A percentile compares a stretch with the other conserved stretches of the same genome.
phyloP scores from a whole-genome alignment of 768 basidiomycete genomes.

The Tylopilus plumbeoviolaceoides region DNA sequence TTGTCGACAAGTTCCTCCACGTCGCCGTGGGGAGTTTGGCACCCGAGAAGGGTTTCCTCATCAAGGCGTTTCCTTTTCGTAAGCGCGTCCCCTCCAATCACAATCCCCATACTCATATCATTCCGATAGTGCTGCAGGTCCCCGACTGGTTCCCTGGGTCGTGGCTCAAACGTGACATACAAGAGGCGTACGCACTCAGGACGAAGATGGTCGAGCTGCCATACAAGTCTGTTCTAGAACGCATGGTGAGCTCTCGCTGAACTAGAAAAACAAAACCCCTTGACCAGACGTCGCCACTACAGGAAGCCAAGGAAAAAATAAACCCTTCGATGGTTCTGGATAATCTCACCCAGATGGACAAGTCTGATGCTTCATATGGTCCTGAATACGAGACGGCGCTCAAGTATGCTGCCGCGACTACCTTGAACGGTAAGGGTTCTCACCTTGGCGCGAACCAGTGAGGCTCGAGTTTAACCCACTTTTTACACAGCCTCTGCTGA shows the following conservation, averaged over 20 bases:
- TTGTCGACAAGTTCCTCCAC: not conserved
- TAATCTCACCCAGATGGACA: not conserved
- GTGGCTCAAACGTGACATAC: not conserved
- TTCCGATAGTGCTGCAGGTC: not conserved
- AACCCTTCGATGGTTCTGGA: not conserved
- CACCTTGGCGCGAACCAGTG: not conserved
- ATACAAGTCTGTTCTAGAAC: not conserved
- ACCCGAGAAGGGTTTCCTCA: not conserved
- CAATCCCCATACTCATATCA: not conserved
- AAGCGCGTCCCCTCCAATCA: not conserved
- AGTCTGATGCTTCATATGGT: not conserved
- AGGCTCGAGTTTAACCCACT: not conserved
- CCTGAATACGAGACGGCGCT: not conserved
- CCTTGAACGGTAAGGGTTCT: not conserved
- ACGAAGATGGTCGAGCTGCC: not conserved
- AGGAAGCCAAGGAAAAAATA: not conserved
- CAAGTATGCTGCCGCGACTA: not conserved
- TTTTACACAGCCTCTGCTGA: not conserved
- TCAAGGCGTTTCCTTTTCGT: not conserved
- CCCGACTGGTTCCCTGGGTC: not conserved
- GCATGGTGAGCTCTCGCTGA: not conserved
- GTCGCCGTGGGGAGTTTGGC: not conserved
- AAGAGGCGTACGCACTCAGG: not conserved
- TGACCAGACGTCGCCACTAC: not conserved
- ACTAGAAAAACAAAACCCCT: not conserved